Base-by-base conservation (phyloP, 257 asterid genomes). In the Nemophila menziesii region DNA sequence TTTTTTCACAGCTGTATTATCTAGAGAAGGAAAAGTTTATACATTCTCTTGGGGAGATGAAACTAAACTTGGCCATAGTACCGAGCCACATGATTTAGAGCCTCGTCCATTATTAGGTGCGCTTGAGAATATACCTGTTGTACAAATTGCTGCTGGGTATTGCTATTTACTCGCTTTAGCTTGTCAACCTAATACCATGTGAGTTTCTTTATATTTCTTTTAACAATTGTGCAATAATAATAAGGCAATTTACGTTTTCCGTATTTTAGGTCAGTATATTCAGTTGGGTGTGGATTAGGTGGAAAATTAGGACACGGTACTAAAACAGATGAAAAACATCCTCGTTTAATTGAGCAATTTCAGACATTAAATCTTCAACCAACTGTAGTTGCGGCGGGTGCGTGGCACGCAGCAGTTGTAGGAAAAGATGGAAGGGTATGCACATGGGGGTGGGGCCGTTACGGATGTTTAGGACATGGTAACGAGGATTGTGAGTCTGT, bases 361-460 rank as follows among this genome's bases (percentile, higher is more conserved):
- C 78, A 45, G 50, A 66, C 68, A 1, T 56, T 92, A 68, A 82
- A 79, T 63, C 80, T 92, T 59, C 92, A 92, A 58, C 99, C 99
- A 0, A 54, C 60, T 8, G 99, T 77, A 22, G 92, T 92, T 55
- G 89, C 99, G 6, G 95, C 99, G 0, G 99, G 99, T 42, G 93
- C 99, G 52, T 92, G 99, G 99, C 99, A 92, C 42, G 94, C 99
- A 36, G 99, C 99, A 23, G 99, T 81, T 38, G 99, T 82, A 0
- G 99, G 96, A 44, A 79, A 70, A 48, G 99, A 92, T 37, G 99
- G 99, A 36, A 60, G 96, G 44, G 99, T 92, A 2, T 92, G 99
- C 68, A 92, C 99, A 0, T 92, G 99, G 99, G 99, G 99, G 8
- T 92, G 99, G 99, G 99, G 99, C 0, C 89, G 94, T 16, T 82